Base-by-base conservation (phyloP, 257 asterid genomes). In the Salvia rosmarinus region DNA sequence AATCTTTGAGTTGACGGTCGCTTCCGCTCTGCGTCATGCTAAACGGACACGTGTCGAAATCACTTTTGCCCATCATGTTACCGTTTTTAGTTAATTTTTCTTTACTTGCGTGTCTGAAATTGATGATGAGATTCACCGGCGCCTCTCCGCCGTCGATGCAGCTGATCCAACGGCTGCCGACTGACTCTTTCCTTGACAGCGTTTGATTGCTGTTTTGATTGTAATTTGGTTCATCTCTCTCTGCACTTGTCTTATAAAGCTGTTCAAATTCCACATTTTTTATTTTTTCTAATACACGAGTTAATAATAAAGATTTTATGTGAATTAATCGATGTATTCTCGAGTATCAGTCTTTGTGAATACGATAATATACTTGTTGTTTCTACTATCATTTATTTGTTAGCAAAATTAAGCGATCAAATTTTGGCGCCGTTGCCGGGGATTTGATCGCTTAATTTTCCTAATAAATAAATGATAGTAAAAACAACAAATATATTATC, bases 1-100 rank as follows among this genome's bases (percentile, higher is more conserved):
- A 16, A 16, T 19, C 0, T 30, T 25, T 81, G 85, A 81, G 62
- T 75, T 75, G 81, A 78, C 85, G 74, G 65, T 78, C 25, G 74
- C 79, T 78, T 73, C 77, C 30, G 44, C 23, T 58, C 34, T 43
- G 51, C 54, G 62, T 76, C 81, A 47, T 64, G 9, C 57, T 30
- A 34, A 20, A 0, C 4, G 4, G 73, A 67, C 82, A 81, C 85
- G 80, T 78, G 82, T 81, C 81, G 60, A 49, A 0, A 4, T 0
- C 68, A 68, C 78, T 52, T 77, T 81, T 70, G 85, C 80, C 54
- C 4, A 8, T 20, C 39, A 0, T 54, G 3, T 64, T 69, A n/a
- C 84, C 74, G 19, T 13, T 73, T 69, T 69, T 49, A 64, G 77
- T 11, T 20, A 67, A 14, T 11, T 63, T 17, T 10, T 9, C 16